Percentiles rank a stretch among this genome's conserved stretches.
Conservation (phyloP, 148 eudicot genomes). For the Hydrangea macrophylla region DNA sequence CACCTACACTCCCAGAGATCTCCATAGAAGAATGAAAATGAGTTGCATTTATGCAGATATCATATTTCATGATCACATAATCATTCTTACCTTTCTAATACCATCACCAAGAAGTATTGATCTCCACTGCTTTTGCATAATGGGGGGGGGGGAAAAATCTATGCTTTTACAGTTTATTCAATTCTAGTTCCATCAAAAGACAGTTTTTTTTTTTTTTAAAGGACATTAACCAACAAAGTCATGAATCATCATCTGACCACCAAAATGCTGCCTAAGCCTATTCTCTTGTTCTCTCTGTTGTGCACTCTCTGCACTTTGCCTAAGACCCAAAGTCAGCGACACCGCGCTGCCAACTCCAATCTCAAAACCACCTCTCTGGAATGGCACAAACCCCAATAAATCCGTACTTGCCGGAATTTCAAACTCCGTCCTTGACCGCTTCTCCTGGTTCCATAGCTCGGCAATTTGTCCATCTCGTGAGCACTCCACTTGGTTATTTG, state of each 20-base stretch:
- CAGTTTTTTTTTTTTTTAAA: no score
- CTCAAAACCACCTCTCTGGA: slow-evolving; percentile 41
- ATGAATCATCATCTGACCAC: slow-evolving; percentile 50
- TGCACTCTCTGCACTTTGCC: slow-evolving; percentile 53
- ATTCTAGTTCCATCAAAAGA: no score
- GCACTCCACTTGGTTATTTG: slow-evolving; percentile 24
- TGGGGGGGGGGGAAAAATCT: no score
- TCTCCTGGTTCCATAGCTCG: slow-evolving; percentile 36
- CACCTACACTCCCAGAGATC: no score
- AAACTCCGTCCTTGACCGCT: slow-evolving; percentile 38
- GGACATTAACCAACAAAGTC: slow-evolving; percentile 41
- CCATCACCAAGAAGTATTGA: no score
- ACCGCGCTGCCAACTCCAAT: slow-evolving; percentile 46
- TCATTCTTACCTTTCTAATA: no score
- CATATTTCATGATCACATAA: no score
- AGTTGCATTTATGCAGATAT: no score
- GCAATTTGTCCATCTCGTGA: slow-evolving; percentile 17
- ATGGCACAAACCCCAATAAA: slow-evolving; percentile 37
- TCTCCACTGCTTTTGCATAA: no score
- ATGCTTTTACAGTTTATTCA: no score
- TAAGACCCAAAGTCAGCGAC: slow-evolving; percentile 63
- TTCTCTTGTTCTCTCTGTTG: slow-evolving; percentile 43
- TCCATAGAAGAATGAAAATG: no score
- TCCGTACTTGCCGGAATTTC: slow-evolving; percentile 35
- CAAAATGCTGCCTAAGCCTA: slow-evolving; percentile 43